Base-by-base conservation (phyloP, 2,329 filamentous ascomycete species). In the Mariannaea elegans region DNA sequence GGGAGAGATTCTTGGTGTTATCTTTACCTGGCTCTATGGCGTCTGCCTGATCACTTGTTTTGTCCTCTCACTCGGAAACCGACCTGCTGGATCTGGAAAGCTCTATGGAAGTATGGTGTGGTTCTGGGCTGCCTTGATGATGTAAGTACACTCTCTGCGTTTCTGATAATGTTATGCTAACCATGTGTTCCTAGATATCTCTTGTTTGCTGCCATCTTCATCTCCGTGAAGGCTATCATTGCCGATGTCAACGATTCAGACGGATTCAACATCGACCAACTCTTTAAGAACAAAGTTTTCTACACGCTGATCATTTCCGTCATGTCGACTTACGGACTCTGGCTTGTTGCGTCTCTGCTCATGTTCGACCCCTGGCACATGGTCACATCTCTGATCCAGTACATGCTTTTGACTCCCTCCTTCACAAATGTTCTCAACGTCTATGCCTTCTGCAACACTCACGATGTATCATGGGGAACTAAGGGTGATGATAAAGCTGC, bases 341-440 rank as follows among this genome's bases (percentile, higher is more conserved):
- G 94, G 90, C 85, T 98, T 60, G 79, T 99, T 49, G 91, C 93
- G 1, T 97, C 93, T 8, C 83, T 99, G 66, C 82, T 99, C 67
- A 98, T 98, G 88, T 88, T 98, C 77, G 95, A 99, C 75, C 95
- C 95, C 4, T 99, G 95, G 94, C 95, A 99, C 80, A 98, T 99
- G 93, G 85, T 97, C 76, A 98, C 95, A n/a, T 89, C 90, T 58
- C 93, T 98, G 77, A 77, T 93, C 47, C 95, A 98, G 85, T 99
- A 99, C 76, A 88, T 98, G 69, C 87, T 98, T 39, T 85, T 99
- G 58, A 97, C 94, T 1, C 95, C 95, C 0, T 97, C 94, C 1
- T 99, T 97, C 80, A 96, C 96, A 81, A 99, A 98, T 78, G 94
- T 98, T 59, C 88, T 99, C 71, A 99, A 98, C 82, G 95, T 99